Base-by-base conservation (phyloP, 1,284 basidiomycete species). In the Lentinula novae-zelandiae region DNA sequence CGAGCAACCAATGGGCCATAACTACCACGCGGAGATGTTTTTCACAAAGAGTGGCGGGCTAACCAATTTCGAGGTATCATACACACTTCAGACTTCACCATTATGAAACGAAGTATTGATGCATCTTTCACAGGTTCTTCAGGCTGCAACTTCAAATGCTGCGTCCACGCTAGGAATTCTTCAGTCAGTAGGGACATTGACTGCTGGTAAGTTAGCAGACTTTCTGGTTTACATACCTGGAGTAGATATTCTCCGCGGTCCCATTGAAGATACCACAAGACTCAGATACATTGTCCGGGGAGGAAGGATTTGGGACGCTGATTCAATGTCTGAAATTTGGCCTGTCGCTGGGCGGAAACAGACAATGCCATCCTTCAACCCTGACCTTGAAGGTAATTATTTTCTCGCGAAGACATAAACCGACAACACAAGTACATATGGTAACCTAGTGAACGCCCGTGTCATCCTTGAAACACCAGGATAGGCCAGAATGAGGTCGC, bases 21-120 rank as follows among this genome's bases (percentile, higher is more conserved):
- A 87, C 72, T 90, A 89, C 65, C 89, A 90, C 63, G 81, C 83
- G 17, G 88, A 90, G 67, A 86, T 90, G 82, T 78, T 74, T 60
- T 88, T 88, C 69, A 76, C 85, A 12, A 73, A 76, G 57, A 73
- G 77, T 13, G 88, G 88, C 9, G 89, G 88, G 72, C 66, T 80
- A 60, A 77, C 67, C 51, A 79, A 79, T 57, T 81, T 78, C 58
- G 77, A 80, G 73, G 78, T 77, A 48, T 13, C 64, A 44, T 40
- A 22, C 42, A 12, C n/a, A 22, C 27, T 27, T 27, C 27, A 4
- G 27, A 27, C 3, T 4, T 27, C 3, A 27, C 0, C 27, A 27
- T 27, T 4, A 27, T 27, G 27, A 27, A 3, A 27, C 27, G 27
- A 27, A 27, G 27, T 5, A 40, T 17, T 8, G 34, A 52, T 52